Evolutionary conservation across 495 filamentous ascomycete genomes (phyloP).

Genomic region (Podospora pseudopauciseta): DNA sequence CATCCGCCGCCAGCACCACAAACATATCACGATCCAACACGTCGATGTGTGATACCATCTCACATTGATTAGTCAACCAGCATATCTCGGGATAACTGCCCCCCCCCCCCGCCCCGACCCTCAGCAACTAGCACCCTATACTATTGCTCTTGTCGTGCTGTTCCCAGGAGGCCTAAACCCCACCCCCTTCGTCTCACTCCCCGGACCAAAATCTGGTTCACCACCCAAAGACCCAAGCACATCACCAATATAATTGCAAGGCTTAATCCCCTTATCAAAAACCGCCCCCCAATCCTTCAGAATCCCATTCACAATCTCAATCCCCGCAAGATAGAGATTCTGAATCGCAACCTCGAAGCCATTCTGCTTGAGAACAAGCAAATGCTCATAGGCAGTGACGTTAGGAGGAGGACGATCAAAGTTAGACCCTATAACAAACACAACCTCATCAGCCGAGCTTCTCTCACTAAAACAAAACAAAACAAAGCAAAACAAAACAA

Average conservation of each 20-base stretch:
- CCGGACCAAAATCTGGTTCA: slow-evolving; percentile 62
- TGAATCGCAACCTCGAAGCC: slow-evolving; percentile 55
- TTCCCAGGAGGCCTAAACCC: slow-evolving; percentile 11
- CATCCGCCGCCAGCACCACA: too few relatives aligned
- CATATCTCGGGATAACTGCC: background rate
- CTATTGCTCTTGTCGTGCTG: background rate
- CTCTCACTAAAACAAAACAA: background rate
- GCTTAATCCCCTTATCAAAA: slow-evolving; percentile 56
- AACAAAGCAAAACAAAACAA: too few relatives aligned
- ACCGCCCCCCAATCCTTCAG: slow-evolving; percentile 55
- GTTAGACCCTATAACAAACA: slow-evolving; percentile 48
- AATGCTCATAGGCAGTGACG: slow-evolving; percentile 50
- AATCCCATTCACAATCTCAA: slow-evolving; percentile 65
- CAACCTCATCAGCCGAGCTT: background rate
- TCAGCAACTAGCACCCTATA: too few relatives aligned
- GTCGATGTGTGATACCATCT: background rate
- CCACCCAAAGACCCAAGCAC: slow-evolving; percentile 66
- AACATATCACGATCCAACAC: background rate
- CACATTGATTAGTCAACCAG: background rate
- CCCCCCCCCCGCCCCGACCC: too few relatives aligned
- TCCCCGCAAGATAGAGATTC: slow-evolving; percentile 67
- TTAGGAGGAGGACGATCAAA: slow-evolving; percentile 67
- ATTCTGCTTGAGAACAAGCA: slow-evolving; percentile 57
- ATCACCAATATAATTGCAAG: slow-evolving; percentile 69
- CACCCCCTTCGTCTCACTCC: slow-evolving; percentile 34